Percentiles rank a stretch among this genome's conserved stretches.
phyloP scores from a whole-genome alignment of 1,284 basidiomycete species.

The Schizopora paradoxa region DNA sequence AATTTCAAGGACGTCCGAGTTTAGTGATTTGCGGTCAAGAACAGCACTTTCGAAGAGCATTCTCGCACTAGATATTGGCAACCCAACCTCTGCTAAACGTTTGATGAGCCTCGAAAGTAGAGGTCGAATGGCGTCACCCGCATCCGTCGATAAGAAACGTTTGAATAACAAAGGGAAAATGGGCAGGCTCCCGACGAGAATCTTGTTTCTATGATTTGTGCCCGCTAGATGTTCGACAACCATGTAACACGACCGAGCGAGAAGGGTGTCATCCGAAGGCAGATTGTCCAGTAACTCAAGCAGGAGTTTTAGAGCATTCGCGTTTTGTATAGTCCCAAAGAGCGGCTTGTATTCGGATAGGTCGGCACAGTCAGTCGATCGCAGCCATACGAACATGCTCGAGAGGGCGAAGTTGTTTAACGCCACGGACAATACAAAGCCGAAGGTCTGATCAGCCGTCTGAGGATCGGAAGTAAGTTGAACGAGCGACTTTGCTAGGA shows the following conservation, averaged over 20 bases:
- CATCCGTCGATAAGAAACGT: conserved; percentile 24
- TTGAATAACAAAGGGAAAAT: conserved; percentile 25
- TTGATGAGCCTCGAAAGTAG: conserved; percentile 56
- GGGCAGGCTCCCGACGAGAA: conserved; percentile 2
- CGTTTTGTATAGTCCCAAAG: conserved; percentile 27
- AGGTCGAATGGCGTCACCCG: conserved; percentile 29
- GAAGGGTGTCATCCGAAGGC: conserved; percentile 5
- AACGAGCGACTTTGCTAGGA: conserved; percentile 50
- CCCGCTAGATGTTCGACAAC: conserved; percentile 3
- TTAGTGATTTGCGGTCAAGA: conserved; percentile 28
- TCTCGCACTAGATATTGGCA: conserved; percentile 53
- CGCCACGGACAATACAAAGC: conserved; percentile 58
- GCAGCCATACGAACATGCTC: conserved; percentile 44
- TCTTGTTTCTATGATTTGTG: conserved; percentile 13
- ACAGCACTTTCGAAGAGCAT: conserved; percentile 56
- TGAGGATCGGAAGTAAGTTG: conserved; percentile 42
- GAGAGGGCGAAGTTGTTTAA: conserved; percentile 55
- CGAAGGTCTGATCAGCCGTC: conserved; percentile 49
- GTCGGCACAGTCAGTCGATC: conserved; percentile 24
- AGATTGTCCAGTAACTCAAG: conserved; percentile 1
- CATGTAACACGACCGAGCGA: neutral
- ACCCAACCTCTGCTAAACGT: conserved; percentile 64
- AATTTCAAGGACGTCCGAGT: conserved; percentile 61
- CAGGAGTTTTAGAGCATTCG: conserved; percentile 27
- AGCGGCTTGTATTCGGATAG: conserved; percentile 27